A percentile compares a stretch with the other conserved stretches of the same genome.
Conservation (phyloP, 192 early-diverging fungal species). For the Coemansia sp. region DNA sequence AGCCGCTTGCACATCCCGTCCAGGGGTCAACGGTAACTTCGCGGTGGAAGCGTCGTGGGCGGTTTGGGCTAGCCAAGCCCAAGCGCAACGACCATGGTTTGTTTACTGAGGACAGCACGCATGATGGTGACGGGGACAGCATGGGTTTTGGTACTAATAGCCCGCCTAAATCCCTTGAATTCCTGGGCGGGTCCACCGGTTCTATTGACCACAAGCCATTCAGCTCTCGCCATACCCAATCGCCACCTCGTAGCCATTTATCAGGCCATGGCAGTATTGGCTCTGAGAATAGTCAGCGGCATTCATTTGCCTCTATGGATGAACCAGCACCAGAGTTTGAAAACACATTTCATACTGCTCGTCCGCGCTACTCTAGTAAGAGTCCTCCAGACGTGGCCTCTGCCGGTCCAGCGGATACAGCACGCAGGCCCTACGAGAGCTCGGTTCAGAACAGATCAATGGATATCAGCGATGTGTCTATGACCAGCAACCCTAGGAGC, state of each 20-base stretch:
- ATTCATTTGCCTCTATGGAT: slow-evolving; percentile 29
- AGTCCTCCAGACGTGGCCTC: not conserved
- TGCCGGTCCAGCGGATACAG: not conserved
- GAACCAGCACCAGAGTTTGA: slow-evolving; percentile 30
- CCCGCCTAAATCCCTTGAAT: slow-evolving; percentile 29
- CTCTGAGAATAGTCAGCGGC: slow-evolving; percentile 19
- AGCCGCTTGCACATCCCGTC: slow-evolving; percentile 32
- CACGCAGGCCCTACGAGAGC: slow-evolving; percentile 5
- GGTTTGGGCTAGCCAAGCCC: slow-evolving; percentile 52
- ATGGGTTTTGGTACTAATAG: slow-evolving; percentile 12
- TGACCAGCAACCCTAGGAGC: slow-evolving; percentile 42
- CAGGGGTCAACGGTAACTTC: slow-evolving; percentile 44
- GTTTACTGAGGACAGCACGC: slow-evolving; percentile 24
- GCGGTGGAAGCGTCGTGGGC: slow-evolving; percentile 47
- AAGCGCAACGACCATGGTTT: slow-evolving; percentile 21
- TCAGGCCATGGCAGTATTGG: slow-evolving; percentile 25
- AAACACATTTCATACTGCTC: slow-evolving; percentile 32
- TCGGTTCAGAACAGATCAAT: slow-evolving; percentile 19
- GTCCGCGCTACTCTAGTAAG: not conserved
- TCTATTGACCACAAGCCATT: slow-evolving; percentile 19
- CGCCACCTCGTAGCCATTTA: slow-evolving; percentile 17
- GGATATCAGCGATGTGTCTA: slow-evolving; percentile 53
- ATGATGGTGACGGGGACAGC: slow-evolving; percentile 12
- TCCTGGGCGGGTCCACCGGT: slow-evolving; percentile 23
- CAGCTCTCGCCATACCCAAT: slow-evolving; percentile 18